Evolutionary conservation across 2,329 filamentous ascomycete species (phyloP).

Genomic region (Byssochlamys sp.): DNA sequence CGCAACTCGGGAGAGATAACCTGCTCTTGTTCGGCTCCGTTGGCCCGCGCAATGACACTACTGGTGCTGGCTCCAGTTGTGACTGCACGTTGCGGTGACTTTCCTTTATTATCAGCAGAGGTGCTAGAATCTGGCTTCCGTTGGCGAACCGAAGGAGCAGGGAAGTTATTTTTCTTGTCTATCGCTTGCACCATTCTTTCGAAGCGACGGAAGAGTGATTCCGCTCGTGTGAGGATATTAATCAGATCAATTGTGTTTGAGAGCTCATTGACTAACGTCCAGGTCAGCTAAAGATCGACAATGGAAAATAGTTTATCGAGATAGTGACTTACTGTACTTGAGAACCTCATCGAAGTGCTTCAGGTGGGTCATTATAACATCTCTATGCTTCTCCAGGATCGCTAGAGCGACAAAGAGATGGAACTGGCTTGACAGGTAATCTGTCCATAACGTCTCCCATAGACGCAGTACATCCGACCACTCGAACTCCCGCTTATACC

Average conservation of each 20-base stretch:
- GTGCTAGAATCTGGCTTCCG: conserved; percentile 30
- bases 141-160: conserved; percentile 46
- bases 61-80: conserved; percentile 17
- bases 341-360: conserved; percentile 93
- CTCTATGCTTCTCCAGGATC: conserved; percentile 89
- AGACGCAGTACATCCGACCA: conserved; percentile 78
- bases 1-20: conserved; percentile 57
- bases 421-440: conserved; percentile 78
- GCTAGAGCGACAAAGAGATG: conserved; percentile 90
- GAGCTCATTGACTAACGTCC: conserved; percentile 71
- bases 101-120: conserved; percentile 22
- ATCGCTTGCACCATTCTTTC: conserved; percentile 80
- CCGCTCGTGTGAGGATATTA: conserved; percentile 75
- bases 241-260: conserved; percentile 86
- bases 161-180: conserved; percentile 84
- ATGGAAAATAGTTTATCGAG: neutral
- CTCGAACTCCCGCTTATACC: conserved; percentile 95
- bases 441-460: conserved; percentile 93
- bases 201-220: conserved; percentile 79
- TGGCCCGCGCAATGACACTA: conserved; percentile 11
- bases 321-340: conserved; percentile 67
- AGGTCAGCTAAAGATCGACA: conserved; percentile 5
- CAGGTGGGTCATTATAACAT: conserved; percentile 89
- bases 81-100: conserved; percentile 16
- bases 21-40: conserved; percentile 24